Evolutionary conservation across 1,139 yeast genomes (phyloP), one percentile per base, ranked within the genome.

Genomic region (Yamadazyma sp.): DNA sequence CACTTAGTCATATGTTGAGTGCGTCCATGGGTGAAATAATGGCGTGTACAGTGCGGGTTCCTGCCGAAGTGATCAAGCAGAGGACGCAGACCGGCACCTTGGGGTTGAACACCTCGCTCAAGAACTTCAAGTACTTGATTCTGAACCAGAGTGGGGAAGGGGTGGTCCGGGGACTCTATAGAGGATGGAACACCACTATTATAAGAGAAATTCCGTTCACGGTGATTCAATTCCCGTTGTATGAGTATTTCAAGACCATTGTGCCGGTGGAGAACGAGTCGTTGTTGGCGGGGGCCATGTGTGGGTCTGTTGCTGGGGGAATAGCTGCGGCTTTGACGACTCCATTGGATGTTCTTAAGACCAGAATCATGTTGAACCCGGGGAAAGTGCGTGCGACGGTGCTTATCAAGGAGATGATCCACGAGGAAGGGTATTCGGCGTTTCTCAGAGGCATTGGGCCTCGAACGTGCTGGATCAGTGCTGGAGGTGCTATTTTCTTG

Each of bases 131-230:
- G 34, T 75, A 88, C 43, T 60, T 87, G 31, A 56, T 71, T 13
- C 80, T 81, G 51, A 67, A 72, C 50, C 62, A 70, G 39, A 68
- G 81, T 3, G 94, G 95, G 0, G 96, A 87, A 61, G 96, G 96
- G 3, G 65, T 82, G 1, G 52, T 86, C 26, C 64, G 76, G 30
- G 96, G 96, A 0, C 69, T 92, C 9, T 92, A 92, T 54, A 73
- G 97, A 47, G 98, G 99, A 9, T 94, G 95, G 90, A 74, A 80
- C 17, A 82, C 95, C 14, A 92, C 98, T 0, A 82, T 92, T 30
- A 73, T 90, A 79, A 73, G 99, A 44, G 99, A 92, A 54, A 90
- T 92, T 34, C 98, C 98, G 2, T 92, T 92, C 64, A 92, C 98
- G 0, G 73, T 89, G 56, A 87, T 92, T 42, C 98, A 92, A 56